Conservation (phyloP, 1,139 yeast genomes). For the Candida glucosophila region DNA sequence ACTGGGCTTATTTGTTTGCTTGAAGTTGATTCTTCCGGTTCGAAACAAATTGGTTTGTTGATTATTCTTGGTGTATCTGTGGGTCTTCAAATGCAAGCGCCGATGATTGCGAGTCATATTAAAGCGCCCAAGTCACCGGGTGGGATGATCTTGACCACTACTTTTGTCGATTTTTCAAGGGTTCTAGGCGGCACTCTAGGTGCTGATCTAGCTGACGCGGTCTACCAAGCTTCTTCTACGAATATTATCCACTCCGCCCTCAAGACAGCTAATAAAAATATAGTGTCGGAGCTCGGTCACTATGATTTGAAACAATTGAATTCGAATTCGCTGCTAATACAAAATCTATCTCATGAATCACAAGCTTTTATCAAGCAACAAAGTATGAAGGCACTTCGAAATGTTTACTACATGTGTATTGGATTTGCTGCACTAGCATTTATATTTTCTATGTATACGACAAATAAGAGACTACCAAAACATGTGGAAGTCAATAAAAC, state of each 20-base stretch:
- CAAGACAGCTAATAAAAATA: conserved; percentile 9
- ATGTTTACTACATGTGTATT: conserved; percentile 24
- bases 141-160: conserved; percentile 26
- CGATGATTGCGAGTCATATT: conserved; percentile 16
- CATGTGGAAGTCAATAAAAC: too few relatives aligned
- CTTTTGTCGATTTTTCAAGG: conserved; percentile 23
- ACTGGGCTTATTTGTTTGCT: conserved; percentile 24
- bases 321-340: conserved; percentile 13
- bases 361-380: conserved; percentile 17
- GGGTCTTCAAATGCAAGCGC: conserved; percentile 20
- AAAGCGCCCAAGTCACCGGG: conserved; percentile 24
- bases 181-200: conserved; percentile 24
- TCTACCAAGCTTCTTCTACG: conserved; percentile 21
- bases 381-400: conserved; percentile 21
- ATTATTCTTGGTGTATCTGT: conserved; percentile 21
- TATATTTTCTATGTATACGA: conserved; percentile 14
- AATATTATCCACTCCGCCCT: conserved; percentile 12
- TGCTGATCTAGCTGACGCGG: conserved; percentile 25
- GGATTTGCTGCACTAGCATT: conserved; percentile 18
- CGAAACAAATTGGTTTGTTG: conserved; percentile 25
- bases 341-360: conserved; percentile 16
- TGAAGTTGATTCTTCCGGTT: conserved; percentile 18
- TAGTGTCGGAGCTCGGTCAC: conserved; percentile 12
- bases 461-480: conserved; percentile 23
- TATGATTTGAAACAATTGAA: conserved; percentile 10